Percentiles rank a stretch among this genome's conserved stretches.
These are phyloP conservation scores for Pseudocercospora crystallina DNA, from an alignment of 2,329 filamentous ascomycete genomes.

Conservation along the genomic window DNA sequence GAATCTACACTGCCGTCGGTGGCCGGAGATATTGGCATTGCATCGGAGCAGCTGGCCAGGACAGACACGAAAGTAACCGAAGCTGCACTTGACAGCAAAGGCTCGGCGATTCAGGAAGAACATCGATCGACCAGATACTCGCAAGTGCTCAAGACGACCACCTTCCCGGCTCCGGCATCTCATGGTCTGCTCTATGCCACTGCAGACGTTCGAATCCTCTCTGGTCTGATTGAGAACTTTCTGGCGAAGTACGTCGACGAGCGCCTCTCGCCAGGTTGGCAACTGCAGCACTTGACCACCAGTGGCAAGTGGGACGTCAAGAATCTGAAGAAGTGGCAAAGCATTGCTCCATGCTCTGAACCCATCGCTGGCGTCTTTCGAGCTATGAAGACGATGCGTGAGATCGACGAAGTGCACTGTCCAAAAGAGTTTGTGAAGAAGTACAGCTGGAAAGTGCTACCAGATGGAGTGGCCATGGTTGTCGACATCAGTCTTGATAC, in stretches of 20 bases:
- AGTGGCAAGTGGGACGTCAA: slow-evolving; percentile 98
- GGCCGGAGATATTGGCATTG: slow-evolving; percentile 14
- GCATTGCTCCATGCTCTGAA: slow-evolving; percentile 34
- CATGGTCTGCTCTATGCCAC: slow-evolving; percentile 84
- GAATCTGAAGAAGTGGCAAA: slow-evolving; percentile 88
- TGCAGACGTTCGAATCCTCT: slow-evolving; percentile 70
- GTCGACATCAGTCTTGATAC: slow-evolving; percentile 90
- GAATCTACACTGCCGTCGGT: background rate
- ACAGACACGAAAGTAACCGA: background rate
- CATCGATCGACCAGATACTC: slow-evolving; percentile 24
- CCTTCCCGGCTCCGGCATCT: slow-evolving; percentile 74
- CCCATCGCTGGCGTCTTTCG: slow-evolving; percentile 79
- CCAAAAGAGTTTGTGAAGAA: slow-evolving; percentile 68
- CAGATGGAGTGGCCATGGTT: slow-evolving; percentile 52
- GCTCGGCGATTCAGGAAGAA: slow-evolving; percentile 16
- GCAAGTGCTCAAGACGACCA: slow-evolving; percentile 62
- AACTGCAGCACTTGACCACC: slow-evolving; percentile 81
- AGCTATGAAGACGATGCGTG: slow-evolving; percentile 88
- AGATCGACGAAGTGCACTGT: slow-evolving; percentile 80
- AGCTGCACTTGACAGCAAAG: background rate
- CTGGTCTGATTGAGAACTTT: slow-evolving; percentile 81
- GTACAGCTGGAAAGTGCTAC: slow-evolving; percentile 60
- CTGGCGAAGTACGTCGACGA: slow-evolving; percentile 71
- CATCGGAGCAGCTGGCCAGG: slow-evolving; percentile 5
- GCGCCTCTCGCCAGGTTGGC: slow-evolving; percentile 82